phyloP scores from a whole-genome alignment of 169 alveolate species.

The Plasmodium ovale region DNA sequence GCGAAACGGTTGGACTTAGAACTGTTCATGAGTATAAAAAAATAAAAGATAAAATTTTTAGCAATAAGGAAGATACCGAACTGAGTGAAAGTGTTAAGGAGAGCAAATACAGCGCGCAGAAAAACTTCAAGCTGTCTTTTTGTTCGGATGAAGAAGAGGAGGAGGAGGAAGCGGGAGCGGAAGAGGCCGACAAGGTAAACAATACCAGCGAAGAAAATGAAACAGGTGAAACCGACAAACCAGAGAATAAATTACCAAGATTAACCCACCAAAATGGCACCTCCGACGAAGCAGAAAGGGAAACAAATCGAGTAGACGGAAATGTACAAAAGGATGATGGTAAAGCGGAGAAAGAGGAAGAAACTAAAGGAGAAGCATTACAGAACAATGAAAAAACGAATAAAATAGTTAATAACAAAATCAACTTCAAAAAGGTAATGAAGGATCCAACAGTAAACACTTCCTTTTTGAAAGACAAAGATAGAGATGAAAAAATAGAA shows the following conservation, averaged over 20 bases:
- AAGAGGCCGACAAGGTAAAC: not conserved
- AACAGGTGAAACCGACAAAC: not conserved
- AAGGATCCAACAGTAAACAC: conserved; percentile 74
- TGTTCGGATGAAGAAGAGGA: conserved; percentile 39
- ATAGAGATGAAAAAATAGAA: conserved; percentile 73
- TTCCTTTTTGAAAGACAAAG: conserved; percentile 72
- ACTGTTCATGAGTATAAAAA: conserved; percentile 75
- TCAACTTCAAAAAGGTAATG: conserved; percentile 43
- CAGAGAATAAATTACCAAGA: too few relatives aligned
- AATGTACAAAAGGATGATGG: not conserved
- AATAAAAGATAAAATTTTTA: conserved; percentile 62
- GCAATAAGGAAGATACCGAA: conserved; percentile 24
- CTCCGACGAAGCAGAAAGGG: not conserved
- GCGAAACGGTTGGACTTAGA: conserved; percentile 70
- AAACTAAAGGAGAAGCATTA: not conserved
- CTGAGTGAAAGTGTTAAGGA: conserved; percentile 11
- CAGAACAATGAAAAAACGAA: not conserved
- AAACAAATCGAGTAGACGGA: not conserved
- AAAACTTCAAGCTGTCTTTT: conserved; percentile 50
- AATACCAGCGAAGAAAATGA: not conserved
- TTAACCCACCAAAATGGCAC: not conserved
- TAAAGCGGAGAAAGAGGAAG: not conserved
- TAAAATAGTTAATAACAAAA: not conserved
- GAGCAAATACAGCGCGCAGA: conserved; percentile 16
- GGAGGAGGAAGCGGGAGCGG: conserved; percentile 12